Conservation (phyloP, 1,139 yeast genomes). For the Suhomyces wounanorum region DNA sequence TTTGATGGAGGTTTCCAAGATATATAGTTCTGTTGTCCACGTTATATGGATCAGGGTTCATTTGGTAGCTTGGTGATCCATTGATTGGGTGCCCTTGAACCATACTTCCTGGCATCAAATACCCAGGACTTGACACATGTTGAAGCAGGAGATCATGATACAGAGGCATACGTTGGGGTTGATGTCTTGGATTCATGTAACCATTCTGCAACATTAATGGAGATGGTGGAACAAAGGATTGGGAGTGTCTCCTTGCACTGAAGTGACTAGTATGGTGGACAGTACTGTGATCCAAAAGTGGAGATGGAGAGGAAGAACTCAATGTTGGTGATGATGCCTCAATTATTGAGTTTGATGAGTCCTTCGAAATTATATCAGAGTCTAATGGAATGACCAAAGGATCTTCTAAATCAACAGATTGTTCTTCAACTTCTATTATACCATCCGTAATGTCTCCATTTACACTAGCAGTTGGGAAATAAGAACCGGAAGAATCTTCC, state of each 20-base stretch:
- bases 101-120: slow-evolving; percentile 4
- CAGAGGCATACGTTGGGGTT: slow-evolving; percentile 2
- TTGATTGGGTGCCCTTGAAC: slow-evolving; percentile 2
- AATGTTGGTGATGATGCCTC: slow-evolving; percentile 12
- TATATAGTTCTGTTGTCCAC: slow-evolving; percentile 47
- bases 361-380: slow-evolving; percentile 5
- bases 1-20: slow-evolving; percentile 48
- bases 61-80: slow-evolving; percentile 8
- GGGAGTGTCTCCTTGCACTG: slow-evolving; percentile 7
- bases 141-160: slow-evolving; percentile 5
- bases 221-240: slow-evolving; percentile 9
- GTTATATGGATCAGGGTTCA: slow-evolving; percentile 19
- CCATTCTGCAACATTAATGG: slow-evolving; percentile 9
- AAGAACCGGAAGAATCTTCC: slow-evolving; percentile 1
- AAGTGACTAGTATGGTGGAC: slow-evolving; percentile 5
- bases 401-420: slow-evolving; percentile 6
- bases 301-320: slow-evolving; percentile 10
- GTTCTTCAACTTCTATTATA: background rate
- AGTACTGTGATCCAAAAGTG: slow-evolving; percentile 4
- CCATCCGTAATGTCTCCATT: background rate
- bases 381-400: slow-evolving; percentile 7
- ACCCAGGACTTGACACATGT: slow-evolving; percentile 4
- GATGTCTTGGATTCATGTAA: slow-evolving; percentile 4
- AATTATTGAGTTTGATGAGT: slow-evolving; percentile 4
- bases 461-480: background rate